phyloP scores from a whole-genome alignment of 1,284 basidiomycete species.

The Sanguinoderma infundibulare region DNA sequence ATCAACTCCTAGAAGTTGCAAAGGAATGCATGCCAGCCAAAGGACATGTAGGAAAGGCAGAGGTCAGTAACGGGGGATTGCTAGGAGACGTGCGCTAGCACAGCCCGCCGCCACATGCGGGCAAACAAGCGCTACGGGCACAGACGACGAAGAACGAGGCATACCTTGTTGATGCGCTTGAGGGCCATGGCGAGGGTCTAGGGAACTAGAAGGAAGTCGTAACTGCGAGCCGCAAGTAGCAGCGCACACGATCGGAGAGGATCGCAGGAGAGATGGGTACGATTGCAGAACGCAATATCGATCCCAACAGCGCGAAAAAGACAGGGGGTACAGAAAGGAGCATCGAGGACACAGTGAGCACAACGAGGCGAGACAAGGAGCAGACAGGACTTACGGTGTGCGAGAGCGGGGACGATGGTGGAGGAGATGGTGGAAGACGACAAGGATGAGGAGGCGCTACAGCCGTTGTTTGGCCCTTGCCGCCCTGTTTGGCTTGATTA shows the following conservation, averaged over 20 bases:
- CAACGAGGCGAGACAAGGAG: neutral
- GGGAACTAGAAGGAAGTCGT: constrained; percentile 34
- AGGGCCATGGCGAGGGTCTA: constrained; percentile 74
- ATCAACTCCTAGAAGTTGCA: constrained; percentile 79
- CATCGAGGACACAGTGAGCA: constrained; percentile 6
- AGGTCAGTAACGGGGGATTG: constrained; percentile 22
- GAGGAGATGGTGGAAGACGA: constrained; percentile 32
- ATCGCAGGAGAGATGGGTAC: constrained; percentile 32
- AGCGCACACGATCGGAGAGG: constrained; percentile 27
- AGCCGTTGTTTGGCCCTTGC: constrained; percentile 30
- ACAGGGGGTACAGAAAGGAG: constrained; percentile 4
- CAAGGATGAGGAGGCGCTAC: constrained; percentile 26
- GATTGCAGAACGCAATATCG: constrained; percentile 23
- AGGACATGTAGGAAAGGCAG: constrained; percentile 12
- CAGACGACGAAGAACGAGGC: constrained; percentile 30
- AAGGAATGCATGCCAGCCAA: neutral
- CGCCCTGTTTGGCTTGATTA: constrained; percentile 32
- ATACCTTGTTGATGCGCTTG: constrained; percentile 98
- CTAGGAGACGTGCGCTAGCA: constrained; percentile 11
- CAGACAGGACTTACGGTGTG: constrained; percentile 22
- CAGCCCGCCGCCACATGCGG: constrained; percentile 19
- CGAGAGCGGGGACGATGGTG: constrained; percentile 20
- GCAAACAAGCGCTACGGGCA: constrained; percentile 18
- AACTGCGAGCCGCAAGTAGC: constrained; percentile 11
- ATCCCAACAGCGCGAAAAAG: constrained; percentile 10